Evolutionary conservation across 1,139 yeast genomes (phyloP).

Genomic region (Citeromyces hawaiiensis): DNA sequence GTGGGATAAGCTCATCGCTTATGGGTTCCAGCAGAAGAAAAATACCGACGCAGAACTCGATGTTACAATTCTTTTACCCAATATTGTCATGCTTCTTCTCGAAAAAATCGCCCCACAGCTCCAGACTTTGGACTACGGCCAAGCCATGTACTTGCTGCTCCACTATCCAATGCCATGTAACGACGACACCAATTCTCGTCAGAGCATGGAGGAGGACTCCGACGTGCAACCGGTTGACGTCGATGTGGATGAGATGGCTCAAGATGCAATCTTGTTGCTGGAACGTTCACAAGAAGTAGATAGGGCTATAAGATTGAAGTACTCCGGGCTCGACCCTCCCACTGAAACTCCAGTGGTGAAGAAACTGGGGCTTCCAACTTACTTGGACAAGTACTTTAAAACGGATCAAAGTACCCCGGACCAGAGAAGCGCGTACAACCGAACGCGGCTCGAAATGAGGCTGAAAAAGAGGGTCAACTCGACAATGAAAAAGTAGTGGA

Average conservation of each 20-base stretch:
- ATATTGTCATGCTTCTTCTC: constrained; percentile 35
- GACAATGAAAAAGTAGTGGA: neutral
- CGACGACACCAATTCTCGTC: neutral
- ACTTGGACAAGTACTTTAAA: neutral
- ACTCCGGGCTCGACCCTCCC: neutral
- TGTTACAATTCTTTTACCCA: constrained; percentile 29
- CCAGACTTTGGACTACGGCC: constrained; percentile 47
- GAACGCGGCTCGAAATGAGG: neutral
- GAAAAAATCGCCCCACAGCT: constrained; percentile 35
- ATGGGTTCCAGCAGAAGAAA: constrained; percentile 12
- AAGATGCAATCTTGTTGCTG: neutral
- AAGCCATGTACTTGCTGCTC: constrained; percentile 39
- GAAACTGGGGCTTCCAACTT: neutral
- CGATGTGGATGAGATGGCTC: neutral
- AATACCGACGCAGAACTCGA: constrained; percentile 5
- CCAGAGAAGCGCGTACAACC: neutral
- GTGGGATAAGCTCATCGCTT: constrained; percentile 46
- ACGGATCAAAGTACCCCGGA: neutral
- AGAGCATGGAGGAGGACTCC: neutral
- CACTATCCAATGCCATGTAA: constrained; percentile 33
- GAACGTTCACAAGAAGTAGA: neutral
- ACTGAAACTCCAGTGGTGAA: neutral
- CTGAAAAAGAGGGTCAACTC: neutral
- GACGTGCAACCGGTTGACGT: neutral
- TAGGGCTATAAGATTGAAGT: neutral